phyloP scores from a whole-genome alignment of 768 basidiomycete species.

The Lactarius psammicola region DNA sequence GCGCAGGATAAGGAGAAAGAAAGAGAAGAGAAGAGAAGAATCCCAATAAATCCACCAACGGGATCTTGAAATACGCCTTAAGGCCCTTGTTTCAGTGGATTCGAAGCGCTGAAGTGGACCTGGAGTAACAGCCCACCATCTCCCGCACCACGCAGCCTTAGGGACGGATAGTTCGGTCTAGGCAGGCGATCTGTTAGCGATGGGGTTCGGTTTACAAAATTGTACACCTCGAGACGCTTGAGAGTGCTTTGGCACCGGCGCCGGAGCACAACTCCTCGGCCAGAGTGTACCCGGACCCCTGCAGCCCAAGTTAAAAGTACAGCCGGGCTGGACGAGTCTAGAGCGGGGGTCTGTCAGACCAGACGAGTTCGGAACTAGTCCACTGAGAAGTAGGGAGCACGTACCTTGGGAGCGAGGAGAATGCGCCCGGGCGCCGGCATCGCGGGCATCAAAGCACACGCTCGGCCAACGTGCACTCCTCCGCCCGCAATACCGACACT shows the following conservation, averaged over 20 bases:
- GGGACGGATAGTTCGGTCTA: background rate
- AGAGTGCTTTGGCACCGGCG: background rate
- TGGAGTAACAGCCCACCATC: background rate
- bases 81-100: background rate
- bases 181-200: background rate
- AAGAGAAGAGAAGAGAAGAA: no score
- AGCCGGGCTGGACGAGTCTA: background rate
- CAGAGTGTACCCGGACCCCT: background rate
- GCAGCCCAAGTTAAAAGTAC: background rate
- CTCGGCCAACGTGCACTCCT: conserved; percentile 13
- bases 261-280: background rate
- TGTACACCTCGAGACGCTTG: background rate
- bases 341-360: background rate
- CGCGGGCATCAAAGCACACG: background rate
- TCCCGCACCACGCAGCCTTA: background rate
- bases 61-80: no score
- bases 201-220: background rate
- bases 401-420: background rate
- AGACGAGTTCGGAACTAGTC: background rate
- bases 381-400: background rate
- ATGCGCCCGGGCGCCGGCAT: background rate
- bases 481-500: background rate
- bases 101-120: background rate
- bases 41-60: background rate
- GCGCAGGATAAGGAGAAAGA: background rate